These are phyloP conservation scores for Chlorella sp. DNA, from an alignment of 139 green algal species.

Conservation along the genomic window DNA sequence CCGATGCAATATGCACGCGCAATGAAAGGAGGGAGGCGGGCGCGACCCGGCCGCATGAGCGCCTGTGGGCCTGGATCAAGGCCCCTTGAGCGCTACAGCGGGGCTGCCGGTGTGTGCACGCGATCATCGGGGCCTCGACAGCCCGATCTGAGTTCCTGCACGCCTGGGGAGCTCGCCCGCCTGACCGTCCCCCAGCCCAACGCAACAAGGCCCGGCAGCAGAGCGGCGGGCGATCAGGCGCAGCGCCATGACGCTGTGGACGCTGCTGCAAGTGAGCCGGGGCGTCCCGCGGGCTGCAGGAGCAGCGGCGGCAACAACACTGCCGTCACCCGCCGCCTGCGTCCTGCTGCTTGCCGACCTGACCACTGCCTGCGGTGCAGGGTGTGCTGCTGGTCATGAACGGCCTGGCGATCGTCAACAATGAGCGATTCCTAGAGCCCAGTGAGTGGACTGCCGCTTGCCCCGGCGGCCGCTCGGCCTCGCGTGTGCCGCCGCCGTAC, in stretches of 20 bases:
- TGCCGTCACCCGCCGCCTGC: neutral
- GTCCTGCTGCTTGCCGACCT: neutral
- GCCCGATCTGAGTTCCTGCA: no score
- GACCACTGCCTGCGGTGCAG: conserved; percentile 47
- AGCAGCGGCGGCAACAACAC: neutral
- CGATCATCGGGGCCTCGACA: no score
- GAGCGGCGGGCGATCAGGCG: neutral
- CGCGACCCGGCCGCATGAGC: neutral
- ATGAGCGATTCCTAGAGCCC: conserved; percentile 90
- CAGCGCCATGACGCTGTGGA: conserved; percentile 84
- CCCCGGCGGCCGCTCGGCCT: neutral
- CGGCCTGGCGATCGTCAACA: conserved; percentile 88
- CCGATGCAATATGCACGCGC: neutral
- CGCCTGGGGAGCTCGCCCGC: no score
- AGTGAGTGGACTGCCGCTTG: conserved; percentile 48
- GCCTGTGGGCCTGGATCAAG: neutral
- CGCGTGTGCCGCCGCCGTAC: neutral
- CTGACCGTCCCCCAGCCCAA: neutral
- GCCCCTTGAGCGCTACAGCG: no score
- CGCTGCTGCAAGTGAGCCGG: conserved; percentile 70
- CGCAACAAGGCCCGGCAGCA: neutral
- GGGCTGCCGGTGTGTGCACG: no score
- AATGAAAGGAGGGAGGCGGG: no score
- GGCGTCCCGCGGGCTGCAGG: neutral
- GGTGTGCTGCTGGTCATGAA: conserved; percentile 83